Conservation (phyloP, 257 asterid species). For the Paraleonurus japonicus region DNA sequence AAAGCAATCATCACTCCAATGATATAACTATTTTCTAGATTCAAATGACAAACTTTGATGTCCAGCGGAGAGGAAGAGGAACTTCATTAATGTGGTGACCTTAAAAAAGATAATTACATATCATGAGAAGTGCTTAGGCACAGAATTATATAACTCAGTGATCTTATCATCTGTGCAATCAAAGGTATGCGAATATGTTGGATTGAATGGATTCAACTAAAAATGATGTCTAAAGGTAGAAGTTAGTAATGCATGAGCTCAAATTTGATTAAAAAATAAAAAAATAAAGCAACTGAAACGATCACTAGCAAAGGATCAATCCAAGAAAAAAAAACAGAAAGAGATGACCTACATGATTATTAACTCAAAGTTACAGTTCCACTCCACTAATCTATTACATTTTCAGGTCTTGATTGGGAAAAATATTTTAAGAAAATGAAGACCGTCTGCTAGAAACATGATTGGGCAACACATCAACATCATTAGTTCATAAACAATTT, state of each 20-base stretch:
- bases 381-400: background rate
- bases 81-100: background rate
- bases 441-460: background rate
- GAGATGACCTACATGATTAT: background rate
- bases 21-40: background rate
- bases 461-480: background rate
- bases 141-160: background rate
- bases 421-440: background rate
- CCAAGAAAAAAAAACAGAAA: background rate
- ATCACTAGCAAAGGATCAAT: background rate
- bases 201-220: background rate
- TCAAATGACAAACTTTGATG: background rate
- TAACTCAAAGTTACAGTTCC: background rate
- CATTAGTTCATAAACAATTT: background rate
- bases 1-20: background rate
- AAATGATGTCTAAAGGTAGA: background rate
- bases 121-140: background rate
- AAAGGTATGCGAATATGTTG: background rate
- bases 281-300: background rate
- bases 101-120: slow-evolving; percentile 12
- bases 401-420: background rate
- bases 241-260: too few relatives aligned
- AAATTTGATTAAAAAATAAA: background rate
- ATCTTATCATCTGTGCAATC: background rate
- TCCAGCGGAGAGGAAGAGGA: background rate